These are phyloP conservation scores for Dendryphion nanum DNA, from an alignment of 2,329 filamentous ascomycete genomes.

Conservation along the genomic window DNA sequence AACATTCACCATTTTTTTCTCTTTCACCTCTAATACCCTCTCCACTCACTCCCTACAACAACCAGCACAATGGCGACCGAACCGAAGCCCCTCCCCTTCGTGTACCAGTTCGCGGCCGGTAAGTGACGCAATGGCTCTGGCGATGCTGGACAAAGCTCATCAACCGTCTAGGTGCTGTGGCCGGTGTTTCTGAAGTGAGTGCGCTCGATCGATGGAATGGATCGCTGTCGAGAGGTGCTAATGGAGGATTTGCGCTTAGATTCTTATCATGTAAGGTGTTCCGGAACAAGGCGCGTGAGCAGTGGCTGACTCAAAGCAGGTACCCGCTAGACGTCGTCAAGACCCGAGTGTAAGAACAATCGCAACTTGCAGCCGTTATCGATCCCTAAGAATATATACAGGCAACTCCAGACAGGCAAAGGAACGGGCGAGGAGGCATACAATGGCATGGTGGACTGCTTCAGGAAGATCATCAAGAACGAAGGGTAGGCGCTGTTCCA, in stretches of 20 bases:
- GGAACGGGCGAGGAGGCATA: conserved; percentile 77
- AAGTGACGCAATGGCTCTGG: conserved; percentile 38
- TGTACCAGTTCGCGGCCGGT: conserved; percentile 95
- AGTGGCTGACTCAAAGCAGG: conserved; percentile 55
- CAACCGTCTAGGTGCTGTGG: conserved; percentile 70
- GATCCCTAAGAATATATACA: conserved; percentile 42
- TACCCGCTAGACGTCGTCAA: conserved; percentile 99
- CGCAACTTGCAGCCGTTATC: too few relatives aligned
- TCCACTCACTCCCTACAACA: conserved; percentile 6
- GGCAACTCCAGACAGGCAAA: conserved; percentile 80
- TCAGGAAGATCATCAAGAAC: conserved; percentile 92
- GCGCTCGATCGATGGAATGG: conserved; percentile 3
- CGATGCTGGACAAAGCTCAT: conserved; percentile 33
- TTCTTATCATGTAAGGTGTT: conserved; percentile 74
- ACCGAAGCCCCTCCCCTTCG: conserved; percentile 77
- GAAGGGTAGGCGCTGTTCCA: conserved; percentile 86
- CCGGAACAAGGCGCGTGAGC: not conserved
- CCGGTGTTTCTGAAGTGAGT: conserved; percentile 93
- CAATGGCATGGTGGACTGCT: conserved; percentile 97
- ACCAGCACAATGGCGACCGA: conserved; percentile 48
- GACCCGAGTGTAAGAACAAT: conserved; percentile 93
- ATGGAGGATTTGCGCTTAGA: conserved; percentile 53
- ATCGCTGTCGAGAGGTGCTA: conserved; percentile 16
- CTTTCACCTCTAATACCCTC: conserved; percentile 7
- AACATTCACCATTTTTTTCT: conserved; percentile 12